phyloP scores from a whole-genome alignment of 1,284 basidiomycete genomes.

The Cutaneotrichosporon arboriforme region DNA sequence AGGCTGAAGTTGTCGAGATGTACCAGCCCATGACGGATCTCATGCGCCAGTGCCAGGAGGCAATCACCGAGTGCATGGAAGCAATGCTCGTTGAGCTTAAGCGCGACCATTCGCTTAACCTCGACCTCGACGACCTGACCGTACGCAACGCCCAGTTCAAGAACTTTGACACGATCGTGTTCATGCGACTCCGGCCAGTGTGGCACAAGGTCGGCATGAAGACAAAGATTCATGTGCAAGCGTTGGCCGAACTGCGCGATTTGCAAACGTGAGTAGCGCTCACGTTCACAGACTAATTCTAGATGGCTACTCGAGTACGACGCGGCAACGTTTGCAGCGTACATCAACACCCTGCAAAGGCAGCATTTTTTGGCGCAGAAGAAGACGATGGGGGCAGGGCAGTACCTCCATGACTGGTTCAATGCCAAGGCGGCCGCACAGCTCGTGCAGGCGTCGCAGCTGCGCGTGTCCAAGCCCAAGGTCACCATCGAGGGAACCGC shows the following conservation, averaged over 20 bases:
- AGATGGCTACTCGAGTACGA: conserved; percentile 90
- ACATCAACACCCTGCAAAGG: conserved; percentile 72
- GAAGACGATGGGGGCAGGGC: conserved; percentile 33
- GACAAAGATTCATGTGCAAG: conserved; percentile 85
- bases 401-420: conserved; percentile 46
- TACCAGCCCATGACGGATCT: conserved; percentile 77
- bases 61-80: conserved; percentile 92
- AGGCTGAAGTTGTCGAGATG: conserved; percentile 88
- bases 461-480: conserved; percentile 27
- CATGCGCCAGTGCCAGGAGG: conserved; percentile 87
- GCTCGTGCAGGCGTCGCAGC: conserved; percentile 59
- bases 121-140: conserved; percentile 89
- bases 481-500: conserved; percentile 54
- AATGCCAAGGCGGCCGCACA: conserved; percentile 67
- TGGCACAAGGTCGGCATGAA: conserved; percentile 94
- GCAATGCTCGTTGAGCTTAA: conserved; percentile 86
- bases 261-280: conserved; percentile 64
- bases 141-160: conserved; percentile 92
- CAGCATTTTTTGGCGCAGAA: conserved; percentile 42
- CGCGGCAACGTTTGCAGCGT: conserved; percentile 81
- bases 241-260: conserved; percentile 77
- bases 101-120: conserved; percentile 75
- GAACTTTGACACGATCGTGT: conserved; percentile 85
- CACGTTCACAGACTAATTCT: conserved; percentile 1
- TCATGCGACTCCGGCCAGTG: conserved; percentile 81